Conservation (phyloP, 2,329 filamentous ascomycete genomes). For the Lachnellula subtilissima region DNA sequence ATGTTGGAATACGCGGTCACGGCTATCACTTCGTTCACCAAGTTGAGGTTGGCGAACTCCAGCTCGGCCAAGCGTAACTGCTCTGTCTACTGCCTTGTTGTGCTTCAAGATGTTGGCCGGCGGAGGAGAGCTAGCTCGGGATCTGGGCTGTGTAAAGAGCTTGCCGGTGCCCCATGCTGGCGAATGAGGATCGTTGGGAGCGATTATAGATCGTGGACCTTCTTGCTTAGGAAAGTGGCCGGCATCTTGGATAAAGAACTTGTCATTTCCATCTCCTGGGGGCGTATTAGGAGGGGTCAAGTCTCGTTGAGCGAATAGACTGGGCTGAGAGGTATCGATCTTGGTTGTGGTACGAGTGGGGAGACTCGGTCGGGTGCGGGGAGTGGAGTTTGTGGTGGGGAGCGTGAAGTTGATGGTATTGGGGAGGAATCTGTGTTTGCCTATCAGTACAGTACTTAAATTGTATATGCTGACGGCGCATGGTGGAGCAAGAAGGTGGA, state of each 20-base stretch:
- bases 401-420: slow-evolving; percentile 87
- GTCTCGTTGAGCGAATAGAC: slow-evolving; percentile 29
- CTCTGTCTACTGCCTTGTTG: slow-evolving; percentile 51
- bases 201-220: slow-evolving; percentile 48
- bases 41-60: slow-evolving; percentile 52
- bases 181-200: slow-evolving; percentile 69
- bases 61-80: slow-evolving; percentile 51
- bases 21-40: slow-evolving; percentile 53
- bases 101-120: slow-evolving; percentile 73
- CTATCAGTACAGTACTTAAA: slow-evolving; percentile 8
- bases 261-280: slow-evolving; percentile 35
- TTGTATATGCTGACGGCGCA: background rate
- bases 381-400: slow-evolving; percentile 43
- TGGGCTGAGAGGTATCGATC: slow-evolving; percentile 48
- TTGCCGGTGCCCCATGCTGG: slow-evolving; percentile 63
- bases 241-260: slow-evolving; percentile 55
- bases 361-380: slow-evolving; percentile 19
- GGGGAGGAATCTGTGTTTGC: slow-evolving; percentile 68
- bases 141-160: slow-evolving; percentile 60
- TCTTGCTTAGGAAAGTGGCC: slow-evolving; percentile 49
- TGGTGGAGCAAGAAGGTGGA: background rate
- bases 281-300: slow-evolving; percentile 32
- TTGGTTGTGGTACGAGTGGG: slow-evolving; percentile 38
- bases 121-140: slow-evolving; percentile 67
- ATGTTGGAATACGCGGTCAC: slow-evolving; percentile 67